Evolutionary conservation across 345 rosid species (phyloP), one percentile per base, ranked within the genome.

Genomic region (Moringa oleifera): DNA sequence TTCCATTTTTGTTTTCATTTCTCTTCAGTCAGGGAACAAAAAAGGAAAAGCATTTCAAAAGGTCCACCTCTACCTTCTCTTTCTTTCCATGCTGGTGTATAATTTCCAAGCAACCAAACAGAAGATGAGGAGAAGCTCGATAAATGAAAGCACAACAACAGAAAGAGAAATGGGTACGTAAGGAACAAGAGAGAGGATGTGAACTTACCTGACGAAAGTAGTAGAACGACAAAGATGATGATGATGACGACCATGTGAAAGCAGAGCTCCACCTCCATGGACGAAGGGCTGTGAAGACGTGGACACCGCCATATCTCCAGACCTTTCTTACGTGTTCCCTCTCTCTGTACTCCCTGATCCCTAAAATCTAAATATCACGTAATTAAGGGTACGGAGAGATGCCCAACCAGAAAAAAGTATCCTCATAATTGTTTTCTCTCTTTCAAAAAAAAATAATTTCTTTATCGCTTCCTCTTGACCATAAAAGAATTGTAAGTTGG

Each of bases 171-270:
- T 50, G 68, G 62, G 64, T 20, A 51, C 3, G 50, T 17, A 22
- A 54, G 28, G 50, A 15, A 41, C 20, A 17, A 21, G 5, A 18
- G 18, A 17, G n/a, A 5, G 47, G 12, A 37, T 47, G 4, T 20
- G 22, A 58, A 53, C 61, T 65, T 54, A 79, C 83, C 61, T 71
- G 64, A 57, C n/a, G 23, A 64, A 11, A 23, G 69, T n/a, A 11
- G 66, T 61, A 36, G 77, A 64, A 51, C 62, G 65, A 33, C 8
- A 57, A 20, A 20, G 74, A 17, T 18, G 63, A 33, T 13, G 60
- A 20, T 23, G 74, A 17, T 18, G 63, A 51, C 20, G 61, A 53
- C 49, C 54, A 31, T 53, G 20, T 23, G 50, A 22, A 31, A 69
- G 28, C 68, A 57, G 37, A 25, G 51, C 25, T 23, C 55, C 53